Conservation (phyloP, 2,329 filamentous ascomycete species). For the Talaromyces sp. region DNA sequence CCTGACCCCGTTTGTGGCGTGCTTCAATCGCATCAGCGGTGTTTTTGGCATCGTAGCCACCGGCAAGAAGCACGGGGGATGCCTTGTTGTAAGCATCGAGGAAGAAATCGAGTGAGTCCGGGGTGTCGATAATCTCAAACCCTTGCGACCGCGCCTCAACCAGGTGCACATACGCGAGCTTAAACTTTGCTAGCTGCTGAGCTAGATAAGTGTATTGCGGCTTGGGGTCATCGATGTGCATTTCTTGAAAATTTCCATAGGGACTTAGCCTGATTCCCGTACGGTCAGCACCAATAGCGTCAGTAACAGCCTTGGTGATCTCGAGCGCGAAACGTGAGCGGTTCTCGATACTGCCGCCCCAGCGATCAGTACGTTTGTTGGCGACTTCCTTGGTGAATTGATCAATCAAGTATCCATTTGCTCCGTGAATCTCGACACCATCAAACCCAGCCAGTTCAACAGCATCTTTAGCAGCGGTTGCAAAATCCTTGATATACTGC, state of each 20-base stretch:
- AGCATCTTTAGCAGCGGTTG: slow-evolving; percentile 43
- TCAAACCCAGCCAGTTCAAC: slow-evolving; percentile 49
- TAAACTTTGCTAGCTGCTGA: not conserved
- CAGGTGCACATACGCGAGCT: slow-evolving; percentile 5
- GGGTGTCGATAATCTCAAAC: not conserved
- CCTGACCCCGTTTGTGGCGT: not conserved
- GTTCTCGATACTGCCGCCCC: slow-evolving; percentile 47
- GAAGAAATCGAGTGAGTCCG: slow-evolving; percentile 2
- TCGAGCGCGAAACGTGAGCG: slow-evolving; percentile 51
- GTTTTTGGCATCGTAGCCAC: not conserved
- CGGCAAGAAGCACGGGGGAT: not conserved
- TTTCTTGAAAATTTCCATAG: slow-evolving; percentile 30
- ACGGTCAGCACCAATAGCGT: slow-evolving; percentile 38
- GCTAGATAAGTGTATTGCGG: slow-evolving; percentile 50
- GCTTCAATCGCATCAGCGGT: slow-evolving; percentile 15
- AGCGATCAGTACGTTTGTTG: slow-evolving; percentile 46
- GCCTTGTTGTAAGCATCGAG: slow-evolving; percentile 6
- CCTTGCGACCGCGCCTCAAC: not conserved
- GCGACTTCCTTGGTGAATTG: slow-evolving; percentile 45
- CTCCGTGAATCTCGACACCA: slow-evolving; percentile 46
- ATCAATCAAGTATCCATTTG: slow-evolving; percentile 47
- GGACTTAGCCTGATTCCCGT: slow-evolving; percentile 41
- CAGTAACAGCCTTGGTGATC: slow-evolving; percentile 39
- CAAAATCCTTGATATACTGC: slow-evolving; percentile 34
- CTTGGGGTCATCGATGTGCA: slow-evolving; percentile 48